Evolutionary conservation across 768 basidiomycete genomes (phyloP), one percentile per base, ranked within the genome.

Genomic region (Lactarius vividus): DNA sequence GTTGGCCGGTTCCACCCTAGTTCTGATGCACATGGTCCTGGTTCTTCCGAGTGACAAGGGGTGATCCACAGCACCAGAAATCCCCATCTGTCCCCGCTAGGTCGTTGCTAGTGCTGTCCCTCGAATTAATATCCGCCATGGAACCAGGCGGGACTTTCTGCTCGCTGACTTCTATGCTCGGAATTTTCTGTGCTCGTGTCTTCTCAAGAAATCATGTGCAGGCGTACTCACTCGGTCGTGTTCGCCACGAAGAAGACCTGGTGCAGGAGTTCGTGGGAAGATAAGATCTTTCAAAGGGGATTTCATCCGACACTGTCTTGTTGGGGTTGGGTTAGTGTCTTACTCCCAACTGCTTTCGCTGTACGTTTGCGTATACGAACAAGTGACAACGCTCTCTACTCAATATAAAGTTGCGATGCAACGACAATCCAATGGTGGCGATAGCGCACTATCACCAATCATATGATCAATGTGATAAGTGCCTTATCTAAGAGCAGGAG

Each of bases 181-280:
- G 40, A 54, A 57, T 37, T 59, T 66, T 66, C 61, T 9, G 23
- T 20, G 37, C 42, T 46, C 57, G 8, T 29, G 4, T 54, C 57
- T 62, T 54, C 31, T 58, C 31, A 20, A 52, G 57, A 35, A 18
- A 39, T 29, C 46, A 49, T 18, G 18, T 28, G 6, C 11, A 20
- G 52, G 23, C 26, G 11, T 20, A 35, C 44, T 16, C 31, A n/a
- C 46, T 46, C 15, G 5, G 29, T 37, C 35, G 20, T 37, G 28
- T 29, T 52, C 20, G 26, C 59, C 39, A 35, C 52, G 20, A 60
- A 40, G 59, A 13, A 37, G 57, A 16, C 23, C 39, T 55, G 64
- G 53, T 54, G 44, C 59, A 66, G 49, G 31, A 33, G 28, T 44
- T 33, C 61, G 61, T 62, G 61, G 31, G 61, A 62, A 42, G 53